Base-by-base conservation (phyloP, 768 basidiomycete species). In the Gloeostereum incarnatum region DNA sequence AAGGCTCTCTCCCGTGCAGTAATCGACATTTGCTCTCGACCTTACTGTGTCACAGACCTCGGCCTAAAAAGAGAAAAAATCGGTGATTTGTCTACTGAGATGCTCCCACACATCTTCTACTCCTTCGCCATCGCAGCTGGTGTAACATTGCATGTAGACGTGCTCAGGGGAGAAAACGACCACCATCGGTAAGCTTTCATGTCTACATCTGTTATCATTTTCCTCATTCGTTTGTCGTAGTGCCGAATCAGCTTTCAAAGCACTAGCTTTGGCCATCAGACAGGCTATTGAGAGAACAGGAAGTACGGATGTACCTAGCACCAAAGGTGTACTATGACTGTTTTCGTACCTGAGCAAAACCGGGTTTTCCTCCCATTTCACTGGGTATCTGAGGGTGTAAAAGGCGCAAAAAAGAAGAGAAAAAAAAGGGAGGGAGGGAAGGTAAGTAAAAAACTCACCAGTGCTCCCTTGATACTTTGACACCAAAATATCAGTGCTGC, bases 121-220 rank as follows among this genome's bases (percentile, higher is more conserved):
- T 96, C 92, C 3, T 99, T 99, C 54, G 88, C 94, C n/a, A 91
- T 91, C 45, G 89, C 90, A 0, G 86, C 94, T 1, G 93, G 93
- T 5, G 83, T 81, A 16, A 98, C 96, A 2, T 67, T 99, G 33
- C 94, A 98, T 53, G 73, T 98, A 36, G 96, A 99, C 52, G 91
- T 90, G 30, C 67, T 99, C 30, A 73, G 92, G 23, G 96, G 96
- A 29, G 83, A 90, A 50, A 99, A 99, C 61, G 96, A 99, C 54
- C 96, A 99, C 58, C 96, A 98, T 61, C 79, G 87, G 94, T 92
- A 52, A 43, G 78, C 54, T 22, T 23, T 5, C 9, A 18, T n/a
- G n/a, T 48, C 9, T 19, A 1, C 19, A 16, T 4, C 16, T 16
- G 27, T 37, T 7, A 19, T n/a, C 29, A 30, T 36, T 34, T n/a